Evolutionary conservation across 1,284 basidiomycete species (phyloP), one percentile per base, ranked within the genome.

Genomic region (Serendipita sp.): DNA sequence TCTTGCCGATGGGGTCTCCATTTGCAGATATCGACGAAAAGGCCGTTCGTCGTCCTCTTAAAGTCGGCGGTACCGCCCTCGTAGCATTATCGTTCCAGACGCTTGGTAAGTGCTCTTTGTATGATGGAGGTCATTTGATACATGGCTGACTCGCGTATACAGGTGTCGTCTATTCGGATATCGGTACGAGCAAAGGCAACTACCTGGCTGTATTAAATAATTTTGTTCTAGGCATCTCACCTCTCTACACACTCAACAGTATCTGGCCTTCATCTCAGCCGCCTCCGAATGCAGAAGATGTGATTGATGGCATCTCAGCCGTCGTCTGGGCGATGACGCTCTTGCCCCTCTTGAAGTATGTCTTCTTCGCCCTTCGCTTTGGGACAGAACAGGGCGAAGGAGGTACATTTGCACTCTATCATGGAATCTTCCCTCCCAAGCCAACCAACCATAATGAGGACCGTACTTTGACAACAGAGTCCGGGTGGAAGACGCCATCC

Each of bases 121-220:
- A 6, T 38, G 12, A 38, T 44, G 17, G 26, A 26, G 49, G 47
- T 34, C 42, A 53, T 26, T 38, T 13, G 6, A 5, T 38, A 13
- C 38, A 38, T 55, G 63, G 43, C 63, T 66, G 22, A 63, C 58
- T 32, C 47, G 6, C 42, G 44, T 41, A 43, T n/a, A 6, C 60
- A 82, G 82, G 82, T 1, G 81, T 84, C 53, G 82, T 84, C 53
- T 85, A 85, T 67, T 82, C 81, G n/a, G 82, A 84, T 68, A 80
- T 83, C 61, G 80, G 22, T 47, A 15, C 22, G 58, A 13, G 12
- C 38, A 13, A 38, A 13, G 12, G 6, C 6, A 38, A 5, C 6
- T 29, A 4, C 30, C n/a, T 32, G 29, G 12, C 43, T 32, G 55
- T 22, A 35, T 35, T 45, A 17, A 62, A 84, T 44, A 78, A 79